Percentiles rank a stretch among this genome's conserved stretches.
These are phyloP conservation scores for Penicillium arizonense DNA, from an alignment of 495 filamentous ascomycete species.

Conservation along the genomic window DNA sequence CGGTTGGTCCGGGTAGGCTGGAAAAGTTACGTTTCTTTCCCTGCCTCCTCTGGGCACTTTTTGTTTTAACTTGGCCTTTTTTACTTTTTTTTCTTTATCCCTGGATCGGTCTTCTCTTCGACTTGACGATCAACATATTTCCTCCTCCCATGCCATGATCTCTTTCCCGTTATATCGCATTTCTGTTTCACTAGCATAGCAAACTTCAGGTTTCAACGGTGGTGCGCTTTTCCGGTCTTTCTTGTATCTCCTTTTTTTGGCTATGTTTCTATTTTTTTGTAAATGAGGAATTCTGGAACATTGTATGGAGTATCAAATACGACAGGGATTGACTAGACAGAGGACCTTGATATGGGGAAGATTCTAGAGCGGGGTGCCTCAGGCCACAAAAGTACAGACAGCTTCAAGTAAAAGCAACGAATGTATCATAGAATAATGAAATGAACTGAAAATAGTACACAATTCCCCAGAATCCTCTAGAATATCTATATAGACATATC, in stretches of 20 bases:
- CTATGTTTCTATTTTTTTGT: conserved; percentile 4
- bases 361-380: conserved; percentile 11
- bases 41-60: conserved; percentile 33
- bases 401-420: not conserved
- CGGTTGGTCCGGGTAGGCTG: conserved; percentile 39
- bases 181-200: conserved; percentile 26
- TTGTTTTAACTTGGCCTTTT: conserved; percentile 24
- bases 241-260: conserved; percentile 6
- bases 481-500: conserved; percentile 8
- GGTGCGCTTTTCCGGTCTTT: conserved; percentile 17
- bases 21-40: conserved; percentile 44
- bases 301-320: too few species aligned
- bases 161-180: conserved; percentile 20
- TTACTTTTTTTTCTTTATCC: conserved; percentile 13
- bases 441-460: not conserved
- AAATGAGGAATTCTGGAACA: not conserved
- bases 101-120: conserved; percentile 5
- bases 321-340: too few species aligned
- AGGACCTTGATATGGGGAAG: conserved; percentile 3
- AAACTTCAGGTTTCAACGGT: conserved; percentile 26
- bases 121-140: conserved; percentile 18
- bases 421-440: not conserved
- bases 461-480: conserved; percentile 24
- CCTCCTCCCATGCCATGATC: conserved; percentile 2
- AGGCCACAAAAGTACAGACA: not conserved